Conservation (phyloP, 257 asterid species). For the Verbena officinalis region DNA sequence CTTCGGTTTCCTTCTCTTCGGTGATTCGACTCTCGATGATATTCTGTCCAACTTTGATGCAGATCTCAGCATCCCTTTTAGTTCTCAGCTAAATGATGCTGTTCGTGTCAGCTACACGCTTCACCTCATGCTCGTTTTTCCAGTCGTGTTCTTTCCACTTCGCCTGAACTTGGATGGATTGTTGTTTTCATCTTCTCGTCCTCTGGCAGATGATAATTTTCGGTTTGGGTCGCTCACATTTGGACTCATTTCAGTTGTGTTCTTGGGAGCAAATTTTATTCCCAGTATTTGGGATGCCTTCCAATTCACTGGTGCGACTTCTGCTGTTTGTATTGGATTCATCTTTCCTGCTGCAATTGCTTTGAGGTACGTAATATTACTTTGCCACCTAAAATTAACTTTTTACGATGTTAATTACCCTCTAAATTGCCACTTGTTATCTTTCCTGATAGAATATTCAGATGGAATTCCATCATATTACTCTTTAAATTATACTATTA, state of each 20-base stretch:
- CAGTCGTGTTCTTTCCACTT: slow-evolving; percentile 46
- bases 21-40: slow-evolving; percentile 55
- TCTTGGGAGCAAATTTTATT: slow-evolving; percentile 56
- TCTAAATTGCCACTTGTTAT: too few relatives aligned
- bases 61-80: slow-evolving; percentile 49
- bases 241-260: slow-evolving; percentile 38
- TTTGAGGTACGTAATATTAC: slow-evolving; percentile 44
- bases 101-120: slow-evolving; percentile 55
- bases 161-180: slow-evolving; percentile 56
- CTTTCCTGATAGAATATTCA: too few relatives aligned
- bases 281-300: slow-evolving; percentile 65
- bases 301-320: slow-evolving; percentile 58
- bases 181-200: slow-evolving; percentile 36
- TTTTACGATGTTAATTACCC: too few relatives aligned
- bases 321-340: slow-evolving; percentile 52
- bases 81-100: slow-evolving; percentile 45
- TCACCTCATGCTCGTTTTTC: slow-evolving; percentile 57
- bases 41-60: slow-evolving; percentile 47
- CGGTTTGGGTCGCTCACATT: slow-evolving; percentile 37
- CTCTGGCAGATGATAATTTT: slow-evolving; percentile 32
- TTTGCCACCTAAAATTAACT: too few relatives aligned
- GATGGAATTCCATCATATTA: too few relatives aligned
- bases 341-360: slow-evolving; percentile 52
- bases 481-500: too few relatives aligned
- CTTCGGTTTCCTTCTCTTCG: slow-evolving; percentile 64